These are phyloP conservation scores for Podosphaera leucotricha DNA, from an alignment of 2,329 filamentous ascomycete genomes.

Conservation along the genomic window DNA sequence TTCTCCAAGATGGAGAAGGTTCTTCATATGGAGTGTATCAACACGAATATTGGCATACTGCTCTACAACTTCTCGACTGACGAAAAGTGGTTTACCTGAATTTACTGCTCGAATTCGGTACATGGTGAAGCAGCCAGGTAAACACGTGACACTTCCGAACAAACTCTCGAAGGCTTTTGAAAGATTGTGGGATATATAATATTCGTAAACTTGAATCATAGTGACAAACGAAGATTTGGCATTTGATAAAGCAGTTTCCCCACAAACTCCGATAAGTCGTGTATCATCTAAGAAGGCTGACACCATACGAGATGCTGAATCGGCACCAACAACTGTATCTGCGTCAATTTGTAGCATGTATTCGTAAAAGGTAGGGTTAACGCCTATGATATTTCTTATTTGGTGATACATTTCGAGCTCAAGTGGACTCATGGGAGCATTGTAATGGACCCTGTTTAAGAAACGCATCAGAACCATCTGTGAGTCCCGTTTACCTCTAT, in stretches of 20 bases:
- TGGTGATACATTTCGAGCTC: constrained; percentile 98
- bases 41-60: constrained; percentile 82
- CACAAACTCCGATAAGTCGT: constrained; percentile 77
- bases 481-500: constrained; percentile 97
- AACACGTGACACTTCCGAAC: constrained; percentile 90
- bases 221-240: constrained; percentile 83
- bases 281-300: constrained; percentile 80
- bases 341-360: constrained; percentile 93
- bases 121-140: constrained; percentile 98
- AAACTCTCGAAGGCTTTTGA: constrained; percentile 93
- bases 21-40: constrained; percentile 97
- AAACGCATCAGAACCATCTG: constrained; percentile 98
- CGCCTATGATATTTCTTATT: constrained; percentile 94
- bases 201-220: constrained; percentile 99
- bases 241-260: constrained; percentile 83
- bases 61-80: constrained; percentile 76
- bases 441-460: constrained; percentile 97
- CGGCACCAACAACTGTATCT: constrained; percentile 76
- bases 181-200: constrained; percentile 96
- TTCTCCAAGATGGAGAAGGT: constrained; percentile 83
- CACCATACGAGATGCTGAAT: constrained; percentile 81
- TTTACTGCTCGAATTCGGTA: constrained; percentile 90
- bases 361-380: constrained; percentile 96
- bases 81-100: constrained; percentile 84
- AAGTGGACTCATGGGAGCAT: constrained; percentile 81